phyloP scores from a whole-genome alignment of 768 basidiomycete species.

The Lepiota venenata region DNA sequence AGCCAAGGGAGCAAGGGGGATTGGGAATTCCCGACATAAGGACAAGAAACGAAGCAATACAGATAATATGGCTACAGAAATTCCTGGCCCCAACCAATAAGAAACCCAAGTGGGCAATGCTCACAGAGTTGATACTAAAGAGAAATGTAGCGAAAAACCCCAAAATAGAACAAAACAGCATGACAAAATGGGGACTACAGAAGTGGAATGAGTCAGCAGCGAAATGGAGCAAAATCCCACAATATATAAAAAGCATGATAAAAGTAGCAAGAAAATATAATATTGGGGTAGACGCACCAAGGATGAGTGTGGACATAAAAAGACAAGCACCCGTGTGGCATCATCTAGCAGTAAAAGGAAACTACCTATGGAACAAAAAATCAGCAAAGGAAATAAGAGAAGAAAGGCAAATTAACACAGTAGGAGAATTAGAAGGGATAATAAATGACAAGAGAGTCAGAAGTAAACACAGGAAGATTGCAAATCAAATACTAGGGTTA shows the following conservation, averaged over 20 bases:
- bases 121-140: conserved; percentile 1
- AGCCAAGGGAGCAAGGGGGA: conserved; percentile 18
- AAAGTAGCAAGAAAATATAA: neutral
- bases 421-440: neutral
- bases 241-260: neutral
- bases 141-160: neutral
- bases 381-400: neutral
- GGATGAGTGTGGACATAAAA: neutral
- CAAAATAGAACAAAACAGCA: neutral
- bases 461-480: neutral
- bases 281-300: neutral
- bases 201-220: neutral
- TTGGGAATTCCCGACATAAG: conserved; percentile 18
- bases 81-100: conserved; percentile 14
- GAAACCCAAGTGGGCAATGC: conserved; percentile 17
- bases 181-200: neutral
- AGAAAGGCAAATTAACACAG: neutral
- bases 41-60: conserved; percentile 20
- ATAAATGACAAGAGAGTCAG: neutral
- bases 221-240: neutral
- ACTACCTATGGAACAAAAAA: neutral
- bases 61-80: conserved; percentile 17
- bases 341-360: neutral
- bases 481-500: neutral
- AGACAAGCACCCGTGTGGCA: neutral